Evolutionary conservation across 352 stramenopile species (phyloP).

Genomic region (Globisporangium cylindrosporum): DNA sequence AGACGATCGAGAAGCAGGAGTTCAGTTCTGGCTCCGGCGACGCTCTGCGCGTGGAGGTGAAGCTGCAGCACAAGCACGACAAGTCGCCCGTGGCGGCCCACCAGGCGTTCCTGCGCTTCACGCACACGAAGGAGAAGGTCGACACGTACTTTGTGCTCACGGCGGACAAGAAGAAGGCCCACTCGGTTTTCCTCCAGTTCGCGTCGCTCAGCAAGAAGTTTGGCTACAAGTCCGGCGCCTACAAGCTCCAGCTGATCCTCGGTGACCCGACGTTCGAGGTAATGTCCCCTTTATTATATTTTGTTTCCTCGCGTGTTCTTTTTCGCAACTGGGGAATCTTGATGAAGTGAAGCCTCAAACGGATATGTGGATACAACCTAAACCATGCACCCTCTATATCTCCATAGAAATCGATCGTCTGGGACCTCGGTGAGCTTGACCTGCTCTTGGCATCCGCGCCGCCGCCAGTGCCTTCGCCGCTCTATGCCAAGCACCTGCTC

Average conservation of each 20-base stretch:
- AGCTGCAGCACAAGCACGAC: constrained; percentile 52
- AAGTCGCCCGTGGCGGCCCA: constrained; percentile 60
- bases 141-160: constrained; percentile 78
- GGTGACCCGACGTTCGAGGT: constrained; percentile 73
- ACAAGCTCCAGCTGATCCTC: constrained; percentile 73
- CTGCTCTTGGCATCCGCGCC: constrained; percentile 64
- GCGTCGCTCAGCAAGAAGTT: constrained; percentile 75
- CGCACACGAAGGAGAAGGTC: constrained; percentile 43
- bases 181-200: constrained; percentile 55
- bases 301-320: background rate
- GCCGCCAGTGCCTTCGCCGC: constrained; percentile 57
- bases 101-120: constrained; percentile 80
- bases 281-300: background rate
- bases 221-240: constrained; percentile 65
- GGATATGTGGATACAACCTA: background rate
- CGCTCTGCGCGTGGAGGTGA: constrained; percentile 51
- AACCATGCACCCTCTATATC: background rate
- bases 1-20: constrained; percentile 47
- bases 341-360: background rate
- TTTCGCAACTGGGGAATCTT: background rate
- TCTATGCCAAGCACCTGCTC: constrained; percentile 86
- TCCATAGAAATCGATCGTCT: constrained; percentile 54
- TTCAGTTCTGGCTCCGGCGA: constrained; percentile 66
- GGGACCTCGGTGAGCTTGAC: constrained; percentile 63
- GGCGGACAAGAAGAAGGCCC: constrained; percentile 32